These are phyloP conservation scores for Citrullus colocynthis DNA, from an alignment of 306 rosid species.

Conservation along the genomic window DNA sequence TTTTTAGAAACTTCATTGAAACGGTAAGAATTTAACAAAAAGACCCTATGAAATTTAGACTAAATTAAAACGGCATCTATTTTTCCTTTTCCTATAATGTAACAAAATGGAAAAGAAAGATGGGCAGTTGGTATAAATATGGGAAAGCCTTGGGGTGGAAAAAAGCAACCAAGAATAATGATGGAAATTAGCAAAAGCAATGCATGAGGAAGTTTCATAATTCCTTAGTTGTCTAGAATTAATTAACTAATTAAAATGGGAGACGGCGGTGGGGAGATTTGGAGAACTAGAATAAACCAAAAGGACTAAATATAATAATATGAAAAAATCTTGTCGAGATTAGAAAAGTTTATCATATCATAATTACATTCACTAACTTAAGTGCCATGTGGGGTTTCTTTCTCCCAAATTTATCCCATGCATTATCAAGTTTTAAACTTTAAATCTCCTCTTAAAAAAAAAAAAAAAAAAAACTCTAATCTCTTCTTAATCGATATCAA, in stretches of 20 bases:
- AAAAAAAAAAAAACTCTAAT: too few relatives aligned
- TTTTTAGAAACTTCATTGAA: too few relatives aligned
- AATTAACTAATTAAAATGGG: not conserved
- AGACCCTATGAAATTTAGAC: too few relatives aligned
- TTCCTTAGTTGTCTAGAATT: not conserved
- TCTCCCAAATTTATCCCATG: not conserved
- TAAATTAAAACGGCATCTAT: too few relatives aligned
- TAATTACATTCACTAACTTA: conserved; percentile 1
- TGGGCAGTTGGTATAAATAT: not conserved
- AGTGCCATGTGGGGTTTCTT: not conserved
- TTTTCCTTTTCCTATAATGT: too few relatives aligned
- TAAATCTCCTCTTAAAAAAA: not conserved
- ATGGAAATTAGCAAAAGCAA: not conserved
- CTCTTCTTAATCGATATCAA: too few relatives aligned
- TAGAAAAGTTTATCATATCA: not conserved
- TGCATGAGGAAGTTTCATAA: not conserved
- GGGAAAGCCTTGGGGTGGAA: not conserved
- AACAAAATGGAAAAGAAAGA: not conserved
- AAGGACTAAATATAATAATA: not conserved
- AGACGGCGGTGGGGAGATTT: not conserved
- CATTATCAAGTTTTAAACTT: not conserved
- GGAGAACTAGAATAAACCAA: not conserved
- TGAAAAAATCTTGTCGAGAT: not conserved
- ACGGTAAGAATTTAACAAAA: too few relatives aligned
- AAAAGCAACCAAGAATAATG: not conserved